Evolutionary conservation across 2,329 filamentous ascomycete genomes (phyloP).

Genomic region (Malbranchea zuffiana): DNA sequence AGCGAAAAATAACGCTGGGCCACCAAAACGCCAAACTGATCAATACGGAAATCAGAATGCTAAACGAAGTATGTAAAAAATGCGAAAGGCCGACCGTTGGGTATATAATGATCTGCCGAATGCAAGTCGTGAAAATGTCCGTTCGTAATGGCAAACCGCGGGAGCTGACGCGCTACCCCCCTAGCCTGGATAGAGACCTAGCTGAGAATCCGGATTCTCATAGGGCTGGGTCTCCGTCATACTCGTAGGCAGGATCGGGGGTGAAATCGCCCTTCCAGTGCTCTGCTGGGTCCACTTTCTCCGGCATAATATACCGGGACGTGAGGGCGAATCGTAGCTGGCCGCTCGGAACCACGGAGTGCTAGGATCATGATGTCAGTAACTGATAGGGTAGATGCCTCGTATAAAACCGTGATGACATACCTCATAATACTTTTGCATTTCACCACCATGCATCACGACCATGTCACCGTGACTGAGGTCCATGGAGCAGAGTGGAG

Average conservation of each 20-base stretch:
- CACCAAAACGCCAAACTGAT: no score
- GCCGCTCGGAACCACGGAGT: constrained; percentile 35
- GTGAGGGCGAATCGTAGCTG: constrained; percentile 41
- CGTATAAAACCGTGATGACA: constrained; percentile 2
- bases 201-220: no score
- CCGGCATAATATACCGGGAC: constrained; percentile 35
- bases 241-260: constrained; percentile 11
- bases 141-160: no score
- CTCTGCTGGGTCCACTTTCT: constrained; percentile 23
- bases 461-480: constrained; percentile 48
- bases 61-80: no score
- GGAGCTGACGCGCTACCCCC: no score
- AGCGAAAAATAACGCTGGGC: no score
- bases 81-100: no score
- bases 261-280: constrained; percentile 15
- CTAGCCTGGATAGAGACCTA: no score
- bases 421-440: constrained; percentile 47
- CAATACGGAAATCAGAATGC: no score
- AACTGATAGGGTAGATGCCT: not conserved
- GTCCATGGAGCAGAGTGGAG: constrained; percentile 33
- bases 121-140: no score
- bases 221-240: constrained; percentile 21
- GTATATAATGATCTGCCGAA: no score
- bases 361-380: constrained; percentile 18
- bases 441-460: constrained; percentile 45